Evolutionary conservation across 1,284 basidiomycete species (phyloP), one percentile per base, ranked within the genome.

Genomic region (Mycena citricolor): DNA sequence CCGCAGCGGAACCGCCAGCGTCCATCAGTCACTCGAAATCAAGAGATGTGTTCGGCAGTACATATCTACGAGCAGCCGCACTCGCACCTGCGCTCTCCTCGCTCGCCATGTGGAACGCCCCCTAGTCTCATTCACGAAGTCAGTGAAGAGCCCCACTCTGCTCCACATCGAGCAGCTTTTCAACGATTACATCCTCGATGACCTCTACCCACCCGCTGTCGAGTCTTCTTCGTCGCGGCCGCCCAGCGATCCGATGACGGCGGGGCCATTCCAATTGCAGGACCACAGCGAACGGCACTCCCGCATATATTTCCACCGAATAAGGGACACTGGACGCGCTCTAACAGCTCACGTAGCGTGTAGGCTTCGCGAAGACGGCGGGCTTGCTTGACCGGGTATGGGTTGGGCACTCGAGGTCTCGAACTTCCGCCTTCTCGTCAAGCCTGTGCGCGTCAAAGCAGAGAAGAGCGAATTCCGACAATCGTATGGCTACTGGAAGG

Each of bases 401-500:
- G 32, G 14, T 5, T n/a, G 66, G 68, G n/a, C n/a, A n/a, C n/a
- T n/a, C n/a, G n/a, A n/a, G n/a, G n/a, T 82, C 39, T 54, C 59
- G 14, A 85, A 84, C 52, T 69, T 83, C 6, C 66, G 57, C 16
- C 62, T 64, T 42, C 66, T 82, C 14, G 72, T 80, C 33, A 61
- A 70, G 8, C 76, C 73, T 0, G 64, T 74, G 13, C 79, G 76
- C 54, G 50, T 55, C 5, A 58, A 59, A 25, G 51, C 57, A n/a
- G 59, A 61, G 59, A 56, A 25, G 59, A 66, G 20, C 49, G 59
- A 10, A 44, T 46, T 8, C 55, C 59, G 6, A 52, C n/a, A n/a
- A n/a, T n/a, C 76, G 3, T 81, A 84, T 44, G 83, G 82, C 0
- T 84, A 79, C 54, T 84, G 79, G 77, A 85, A 84, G 58, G 82